A percentile compares a stretch with the other conserved stretches of the same genome.
phyloP scores from a whole-genome alignment of 1,284 basidiomycete genomes.

The Rhodotorula sp. region DNA sequence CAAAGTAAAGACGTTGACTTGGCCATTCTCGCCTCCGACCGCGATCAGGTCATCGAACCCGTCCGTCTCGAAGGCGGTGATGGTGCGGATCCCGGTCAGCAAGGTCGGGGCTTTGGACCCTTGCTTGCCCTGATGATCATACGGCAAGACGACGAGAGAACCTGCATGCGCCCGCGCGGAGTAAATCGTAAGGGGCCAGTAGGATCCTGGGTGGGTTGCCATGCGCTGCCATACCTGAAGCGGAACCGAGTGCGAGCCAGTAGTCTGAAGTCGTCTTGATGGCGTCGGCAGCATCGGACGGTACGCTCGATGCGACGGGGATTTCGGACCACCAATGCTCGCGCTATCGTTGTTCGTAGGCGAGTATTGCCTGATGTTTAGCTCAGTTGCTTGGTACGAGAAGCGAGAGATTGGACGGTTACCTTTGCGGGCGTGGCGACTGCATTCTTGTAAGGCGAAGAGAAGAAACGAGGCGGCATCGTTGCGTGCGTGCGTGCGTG shows the following conservation, averaged over 20 bases:
- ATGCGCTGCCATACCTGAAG: constrained; percentile 17
- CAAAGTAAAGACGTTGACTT: constrained; percentile 23
- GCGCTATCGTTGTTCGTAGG: constrained; percentile 18
- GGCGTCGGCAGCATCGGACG: constrained; percentile 31
- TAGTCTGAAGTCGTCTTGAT: constrained; percentile 30
- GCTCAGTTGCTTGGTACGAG: neutral
- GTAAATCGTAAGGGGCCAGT: no score
- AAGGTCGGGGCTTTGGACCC: constrained; percentile 32
- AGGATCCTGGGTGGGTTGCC: neutral
- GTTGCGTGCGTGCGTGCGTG: neutral
- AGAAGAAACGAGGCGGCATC: constrained; percentile 39
- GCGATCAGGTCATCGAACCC: constrained; percentile 41
- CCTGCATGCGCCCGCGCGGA: constrained; percentile 24
- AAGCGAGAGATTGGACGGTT: neutral
- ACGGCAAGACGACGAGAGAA: constrained; percentile 39
- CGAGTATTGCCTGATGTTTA: neutral
- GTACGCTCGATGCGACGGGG: constrained; percentile 22
- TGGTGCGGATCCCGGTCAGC: constrained; percentile 26
- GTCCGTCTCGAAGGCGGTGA: constrained; percentile 41
- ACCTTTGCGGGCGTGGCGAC: constrained; percentile 40
- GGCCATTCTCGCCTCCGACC: constrained; percentile 36
- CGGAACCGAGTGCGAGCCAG: constrained; percentile 35
- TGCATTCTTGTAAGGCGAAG: constrained; percentile 43
- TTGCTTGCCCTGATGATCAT: constrained; percentile 39
- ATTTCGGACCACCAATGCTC: constrained; percentile 42